Evolutionary conservation across 768 basidiomycete species (phyloP), one percentile per base, ranked within the genome.

Genomic region (Lactarius hatsudake): DNA sequence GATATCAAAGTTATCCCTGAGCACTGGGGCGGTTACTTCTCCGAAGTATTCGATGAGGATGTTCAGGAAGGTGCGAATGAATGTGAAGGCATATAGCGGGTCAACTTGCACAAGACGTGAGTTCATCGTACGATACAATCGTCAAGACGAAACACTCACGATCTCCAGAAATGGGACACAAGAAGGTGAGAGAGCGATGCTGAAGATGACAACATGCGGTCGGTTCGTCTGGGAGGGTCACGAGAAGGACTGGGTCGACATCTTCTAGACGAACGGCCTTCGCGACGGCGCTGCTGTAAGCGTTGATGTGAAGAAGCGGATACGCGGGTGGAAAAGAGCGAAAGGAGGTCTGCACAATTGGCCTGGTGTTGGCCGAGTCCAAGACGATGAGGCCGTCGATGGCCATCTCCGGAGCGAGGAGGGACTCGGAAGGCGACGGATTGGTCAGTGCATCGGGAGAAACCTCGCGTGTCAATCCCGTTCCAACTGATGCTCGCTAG

Each of bases 1-100:
- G 30, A 93, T 86, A 73, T 98, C 96, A 76, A 97, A 96, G 76
- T 96, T 93, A 67, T 97, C 94, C 72, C 87, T 91, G 70, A 98
- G 78, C 2, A 86, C 88, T 6, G 85, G 83, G 30, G 91, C 86
- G 38, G 90, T 92, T 28, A 96, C 81, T n/a, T 86, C 84, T 1
- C 93, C 94, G 70, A 97, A 87, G 74, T 98, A 98, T 67, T 96
- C 93, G 59, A 82, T 80, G 55, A 98, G 78, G 56, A 96, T 89
- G 60, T 92, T 88, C 43, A 91, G 77, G 75, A 98, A 96, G 1
- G 90, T 87, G 73, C 92, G 87, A 34, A 97, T 76, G 75, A 96
- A 97, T 0, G 94, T 84, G 74, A 98, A 95, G 10, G 90, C 94
- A 65, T 94, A 88, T 42, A 95, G 77, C 1, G 96, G 95, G 74